A percentile compares a stretch with the other conserved stretches of the same genome.
phyloP scores from a whole-genome alignment of 805 yeast genomes.

The Suhomyces faveliae region DNA sequence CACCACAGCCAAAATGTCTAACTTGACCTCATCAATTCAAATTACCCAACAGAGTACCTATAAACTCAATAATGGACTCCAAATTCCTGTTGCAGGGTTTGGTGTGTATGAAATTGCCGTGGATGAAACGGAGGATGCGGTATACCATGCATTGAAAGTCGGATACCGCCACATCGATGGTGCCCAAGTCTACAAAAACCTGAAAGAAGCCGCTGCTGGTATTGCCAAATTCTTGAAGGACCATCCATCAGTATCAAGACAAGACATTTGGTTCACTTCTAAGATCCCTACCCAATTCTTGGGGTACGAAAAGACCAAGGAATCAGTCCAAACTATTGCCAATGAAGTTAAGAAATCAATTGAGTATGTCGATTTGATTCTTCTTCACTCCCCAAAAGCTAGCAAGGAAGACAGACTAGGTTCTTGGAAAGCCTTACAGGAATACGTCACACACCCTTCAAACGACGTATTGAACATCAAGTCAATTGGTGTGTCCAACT shows the following conservation, averaged over 20 bases:
- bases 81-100: constrained; percentile 55
- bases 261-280: constrained; percentile 38
- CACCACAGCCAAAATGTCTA: constrained; percentile 29
- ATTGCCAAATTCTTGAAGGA: constrained; percentile 51
- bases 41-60: constrained; percentile 34
- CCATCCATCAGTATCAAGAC: constrained; percentile 32
- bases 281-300: constrained; percentile 30
- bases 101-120: constrained; percentile 52
- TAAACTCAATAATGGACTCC: constrained; percentile 53
- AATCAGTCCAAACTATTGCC: constrained; percentile 29
- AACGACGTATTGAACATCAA: constrained; percentile 46
- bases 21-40: constrained; percentile 33
- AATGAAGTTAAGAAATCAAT: constrained; percentile 29
- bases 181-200: constrained; percentile 69
- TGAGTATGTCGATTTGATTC: constrained; percentile 40
- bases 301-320: constrained; percentile 36
- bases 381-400: constrained; percentile 53
- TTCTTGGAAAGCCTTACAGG: constrained; percentile 74
- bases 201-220: constrained; percentile 59
- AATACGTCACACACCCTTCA: constrained; percentile 45
- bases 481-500: constrained; percentile 79
- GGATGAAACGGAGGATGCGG: constrained; percentile 40
- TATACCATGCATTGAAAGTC: constrained; percentile 53
- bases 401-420: constrained; percentile 47
- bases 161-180: constrained; percentile 79